Evolutionary conservation across 106 monocot genomes (phyloP), one percentile per base, ranked within the genome.

Genomic region (Agapanthus africanus): DNA sequence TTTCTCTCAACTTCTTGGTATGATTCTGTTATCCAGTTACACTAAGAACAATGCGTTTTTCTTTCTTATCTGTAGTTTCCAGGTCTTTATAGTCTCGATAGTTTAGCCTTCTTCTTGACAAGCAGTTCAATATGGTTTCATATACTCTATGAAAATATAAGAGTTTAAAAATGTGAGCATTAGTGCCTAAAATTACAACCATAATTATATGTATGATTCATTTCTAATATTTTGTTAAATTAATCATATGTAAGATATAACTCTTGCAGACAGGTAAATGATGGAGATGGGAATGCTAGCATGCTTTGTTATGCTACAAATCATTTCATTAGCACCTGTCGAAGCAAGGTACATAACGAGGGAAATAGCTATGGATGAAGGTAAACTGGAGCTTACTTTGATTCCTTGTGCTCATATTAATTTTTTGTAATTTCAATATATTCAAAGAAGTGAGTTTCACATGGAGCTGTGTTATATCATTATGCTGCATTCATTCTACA

Each of bases 261-360:
- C 1, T 30, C 13, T 57, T 30, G 56, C 27, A 18, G 11, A 30
- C 30, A 57, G 56, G 56, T 30, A 30, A 57, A 11, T 31, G 10
- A 57, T 57, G 56, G 56, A 30, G 56, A 57, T 57, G 56, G 30
- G 56, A 57, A 57, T 30, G 56, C 14, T 57, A 57, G 27, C 56
- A 30, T 57, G 56, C 19, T 30, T 57, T 30, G 28, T 30, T 57
- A 31, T 57, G 14, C 30, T 57, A 31, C 56, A n/a, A n/a, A n/a
- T 57, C 30, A 11, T 57, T 57, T 28, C 30, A 13, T 11, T 57
- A 30, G 56, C 30, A 5, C 10, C 27, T 14, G 56, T 57, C 2
- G 30, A 57, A 28, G 56, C 56, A 57, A 57, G 56, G 56, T 30
- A 57, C 14, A 57, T 10, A 14, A 30, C 14, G 27, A 30, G 31